Base-by-base conservation (phyloP, 192 early-diverging fungal species). In the Chytriomyces sp. region DNA sequence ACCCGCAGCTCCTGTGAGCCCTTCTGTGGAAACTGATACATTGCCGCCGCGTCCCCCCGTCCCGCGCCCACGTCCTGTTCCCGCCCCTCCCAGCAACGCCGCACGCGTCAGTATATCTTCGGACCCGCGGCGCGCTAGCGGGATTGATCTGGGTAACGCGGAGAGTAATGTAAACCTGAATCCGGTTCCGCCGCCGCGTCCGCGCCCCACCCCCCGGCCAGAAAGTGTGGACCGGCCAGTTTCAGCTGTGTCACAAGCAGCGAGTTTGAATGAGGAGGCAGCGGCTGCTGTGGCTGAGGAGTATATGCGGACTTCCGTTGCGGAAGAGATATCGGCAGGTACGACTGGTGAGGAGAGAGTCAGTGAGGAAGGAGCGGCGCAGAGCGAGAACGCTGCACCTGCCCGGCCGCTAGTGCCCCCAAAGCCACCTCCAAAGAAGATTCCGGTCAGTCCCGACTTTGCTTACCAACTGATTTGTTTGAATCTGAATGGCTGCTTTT, bases 361-460 rank as follows among this genome's bases (percentile, higher is more conserved):
- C 28, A 36, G 34, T 6, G 40, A 62, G 37, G 14, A 4, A 17
- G 65, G 22, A 28, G 52, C 41, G 4, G 4, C 14, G 5, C 3
- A 54, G 56, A 26, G 31, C 36, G 52, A 54, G 12, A 32, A 6
- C 62, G 39, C 26, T 5, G 37, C 6, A 34, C 58, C 2, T 22
- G 62, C 33, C 32, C 73, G 44, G 33, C 73, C 77, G 8, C 3
- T 37, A 25, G 53, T 75, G 44, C 72, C 77, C 3, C 52, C 58
- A 30, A 76, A 78, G 39, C 68, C 78, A 2, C 37, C 69, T 25
- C 34, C 78, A 10, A 38, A 67, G 22, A 73, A 65, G 28, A 84
- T 81, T 53, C 77, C 79, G 12, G n/a, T n/a, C n/a, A n/a, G n/a
- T n/a, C n/a, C n/a, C n/a, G n/a, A n/a, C n/a, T n/a, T n/a, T n/a